Base-by-base conservation (phyloP, 805 yeast species). In the Barnettozyma salicaria region DNA sequence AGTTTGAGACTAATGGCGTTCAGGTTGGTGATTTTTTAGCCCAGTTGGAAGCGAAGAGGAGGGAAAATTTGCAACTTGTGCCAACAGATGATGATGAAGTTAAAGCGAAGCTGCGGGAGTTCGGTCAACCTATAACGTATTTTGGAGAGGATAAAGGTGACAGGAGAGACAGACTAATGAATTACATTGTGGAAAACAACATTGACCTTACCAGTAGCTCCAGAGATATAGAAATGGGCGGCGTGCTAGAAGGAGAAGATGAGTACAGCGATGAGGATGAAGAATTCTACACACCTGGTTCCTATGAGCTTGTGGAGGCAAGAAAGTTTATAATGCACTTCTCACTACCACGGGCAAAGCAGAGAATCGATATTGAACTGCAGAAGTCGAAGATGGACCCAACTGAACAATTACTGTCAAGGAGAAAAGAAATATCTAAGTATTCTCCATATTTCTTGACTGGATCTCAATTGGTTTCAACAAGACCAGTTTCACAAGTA, bases 261-360 rank as follows among this genome's bases (percentile, higher is more conserved):
- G 71, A 58, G 1, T 69, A 60, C 1, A 74, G 63, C 3, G 78
- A 68, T 1, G 80, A 76, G 8, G 80, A 84, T 11, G 94, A 80
- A 34, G 95, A 87, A 42, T 88, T 82, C 52, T 87, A 77, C 51
- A 87, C 96, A 0, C 95, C 94, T 0, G 96, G 94, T 0, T 58
- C 72, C 0, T 62, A 60, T 4, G 72, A 66, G 6, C 57, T 89
- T 8, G 59, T 68, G 7, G 60, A 65, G 2, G 68, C 76, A 0
- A 67, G 97, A 35, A 55, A 60, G 25, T 42, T 46, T 3, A 64
- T 89, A 1, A 71, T 87, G 0, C 42, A 58, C 5, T 60, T 59
- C 38, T 80, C 95, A 1, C 47, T 82, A 3, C 29, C 37, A 1
- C 57, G 57, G 16, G 72, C 90, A 0, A 51, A 55, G 19, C 23